These are phyloP conservation scores for Pichia sp. DNA, from an alignment of 1,139 yeast genomes.

Conservation along the genomic window DNA sequence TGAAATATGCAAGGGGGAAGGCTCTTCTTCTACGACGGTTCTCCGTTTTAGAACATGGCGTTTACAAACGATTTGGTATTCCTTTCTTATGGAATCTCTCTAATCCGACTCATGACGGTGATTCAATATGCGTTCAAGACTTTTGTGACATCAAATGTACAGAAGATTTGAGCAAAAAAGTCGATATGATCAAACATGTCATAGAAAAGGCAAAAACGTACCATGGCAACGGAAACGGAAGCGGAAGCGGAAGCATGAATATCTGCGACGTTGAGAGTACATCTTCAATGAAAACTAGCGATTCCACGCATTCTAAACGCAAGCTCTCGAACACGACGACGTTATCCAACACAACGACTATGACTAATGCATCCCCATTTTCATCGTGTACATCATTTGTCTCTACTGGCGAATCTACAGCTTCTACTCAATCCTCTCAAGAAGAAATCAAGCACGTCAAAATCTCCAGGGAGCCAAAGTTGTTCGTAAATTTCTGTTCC, in stretches of 20 bases:
- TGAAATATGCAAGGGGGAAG: constrained; percentile 64
- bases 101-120: constrained; percentile 59
- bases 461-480: constrained; percentile 32
- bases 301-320: no score
- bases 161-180: constrained; percentile 52
- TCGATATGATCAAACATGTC: constrained; percentile 49
- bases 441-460: neutral
- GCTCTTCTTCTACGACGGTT: constrained; percentile 63
- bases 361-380: neutral
- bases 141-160: constrained; percentile 55
- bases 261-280: no score
- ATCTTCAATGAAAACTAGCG: no score
- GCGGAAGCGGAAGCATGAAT: no score
- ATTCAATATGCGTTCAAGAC: constrained; percentile 62
- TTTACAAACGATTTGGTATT: constrained; percentile 47
- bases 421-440: neutral
- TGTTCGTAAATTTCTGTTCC: constrained; percentile 67
- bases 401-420: neutral
- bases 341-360: no score
- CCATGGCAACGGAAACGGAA: no score
- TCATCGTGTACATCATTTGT: neutral
- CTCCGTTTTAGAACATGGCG: constrained; percentile 43
- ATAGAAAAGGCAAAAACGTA: constrained; percentile 40
- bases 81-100: constrained; percentile 70
- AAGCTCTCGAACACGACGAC: no score